phyloP scores from a whole-genome alignment of 2,329 filamentous ascomycete genomes.

The Claviceps citrina region DNA sequence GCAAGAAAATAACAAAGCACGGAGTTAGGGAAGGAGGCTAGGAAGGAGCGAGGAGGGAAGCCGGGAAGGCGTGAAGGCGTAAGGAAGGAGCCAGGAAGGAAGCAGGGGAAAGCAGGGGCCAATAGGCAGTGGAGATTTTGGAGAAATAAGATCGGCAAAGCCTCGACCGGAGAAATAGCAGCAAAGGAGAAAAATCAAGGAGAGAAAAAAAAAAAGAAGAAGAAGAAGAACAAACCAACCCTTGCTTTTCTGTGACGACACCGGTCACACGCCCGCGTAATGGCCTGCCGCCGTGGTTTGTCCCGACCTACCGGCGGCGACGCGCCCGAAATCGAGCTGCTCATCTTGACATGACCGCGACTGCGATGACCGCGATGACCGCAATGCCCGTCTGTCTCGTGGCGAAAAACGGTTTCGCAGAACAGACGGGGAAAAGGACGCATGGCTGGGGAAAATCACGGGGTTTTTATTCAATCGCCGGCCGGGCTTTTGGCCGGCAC shows the following conservation, averaged over 20 bases:
- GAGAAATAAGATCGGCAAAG: slow-evolving; percentile 3
- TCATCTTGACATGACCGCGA: slow-evolving; percentile 6
- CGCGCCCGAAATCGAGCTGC: slow-evolving; percentile 7
- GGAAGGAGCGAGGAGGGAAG: not conserved
- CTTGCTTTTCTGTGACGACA: slow-evolving; percentile 23
- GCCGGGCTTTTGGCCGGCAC: too few relatives aligned
- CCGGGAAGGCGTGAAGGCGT: not conserved
- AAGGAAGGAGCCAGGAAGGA: not conserved
- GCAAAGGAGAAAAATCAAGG: not conserved
- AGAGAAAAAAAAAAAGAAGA: not conserved
- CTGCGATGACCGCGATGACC: too few relatives aligned
- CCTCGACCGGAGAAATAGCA: slow-evolving; percentile 6
- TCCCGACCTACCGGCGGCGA: slow-evolving; percentile 7
- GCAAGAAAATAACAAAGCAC: not conserved
- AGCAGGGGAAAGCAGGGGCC: too few relatives aligned
- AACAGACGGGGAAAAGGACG: not conserved
- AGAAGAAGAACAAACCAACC: slow-evolving; percentile 9
- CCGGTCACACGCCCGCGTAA: slow-evolving; percentile 20
- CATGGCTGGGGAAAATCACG: slow-evolving; percentile 1
- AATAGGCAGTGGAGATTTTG: too few relatives aligned
- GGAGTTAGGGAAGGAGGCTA: not conserved
- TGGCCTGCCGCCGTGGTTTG: slow-evolving; percentile 9
- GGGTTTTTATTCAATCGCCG: slow-evolving; percentile 4
- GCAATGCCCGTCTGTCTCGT: not conserved
- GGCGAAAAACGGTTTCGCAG: not conserved